Base-by-base conservation (phyloP, 1,284 basidiomycete species). In the Apiotrichum domesticum region DNA sequence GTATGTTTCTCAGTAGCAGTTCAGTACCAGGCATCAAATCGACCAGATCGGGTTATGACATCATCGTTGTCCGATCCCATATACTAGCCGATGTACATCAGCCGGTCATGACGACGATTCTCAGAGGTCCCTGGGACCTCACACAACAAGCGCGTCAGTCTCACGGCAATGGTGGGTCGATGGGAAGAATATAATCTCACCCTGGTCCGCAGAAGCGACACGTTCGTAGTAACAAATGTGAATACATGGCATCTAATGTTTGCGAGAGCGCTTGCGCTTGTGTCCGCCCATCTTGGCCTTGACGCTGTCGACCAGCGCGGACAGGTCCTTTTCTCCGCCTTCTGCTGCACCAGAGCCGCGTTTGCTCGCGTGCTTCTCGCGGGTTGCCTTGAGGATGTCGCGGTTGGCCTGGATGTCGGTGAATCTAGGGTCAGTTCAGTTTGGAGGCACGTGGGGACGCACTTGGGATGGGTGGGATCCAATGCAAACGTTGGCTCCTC, bases 401-500 rank as follows among this genome's bases (percentile, higher is more conserved):
- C 83, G 72, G 92, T 96, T 97, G 54, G 85, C 85, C 75, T 87
- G 87, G 1, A 92, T 92, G 78, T 88, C 90, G 73, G 87, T 89
- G 80, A 87, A 95, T 58, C 90, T 94, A 67, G 32, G 21, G 48
- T 57, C 41, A 62, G 56, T 40, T 39, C 37, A 9, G 37, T 39
- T 39, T 29, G 8, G 37, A 14, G 14, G 45, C 29, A 29, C 29
- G 29, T 29, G 29, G 29, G 37, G 3, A 81, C 90, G 64, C 69
- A 94, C 92, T 86, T 88, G 71, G 95, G 91, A 78, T 98, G 90
- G 49, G 85, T 90, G 21, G 96, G 95, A 74, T 98, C 96, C 65
- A 99, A 91, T 0, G 95, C 94, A 69, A 90, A 98, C 46, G 86
- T 83, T 67, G 92, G 85, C 70, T 98, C 89, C 63, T 97, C 89